These are phyloP conservation scores for Candida koratica DNA, from an alignment of 805 yeast species.

Conservation along the genomic window DNA sequence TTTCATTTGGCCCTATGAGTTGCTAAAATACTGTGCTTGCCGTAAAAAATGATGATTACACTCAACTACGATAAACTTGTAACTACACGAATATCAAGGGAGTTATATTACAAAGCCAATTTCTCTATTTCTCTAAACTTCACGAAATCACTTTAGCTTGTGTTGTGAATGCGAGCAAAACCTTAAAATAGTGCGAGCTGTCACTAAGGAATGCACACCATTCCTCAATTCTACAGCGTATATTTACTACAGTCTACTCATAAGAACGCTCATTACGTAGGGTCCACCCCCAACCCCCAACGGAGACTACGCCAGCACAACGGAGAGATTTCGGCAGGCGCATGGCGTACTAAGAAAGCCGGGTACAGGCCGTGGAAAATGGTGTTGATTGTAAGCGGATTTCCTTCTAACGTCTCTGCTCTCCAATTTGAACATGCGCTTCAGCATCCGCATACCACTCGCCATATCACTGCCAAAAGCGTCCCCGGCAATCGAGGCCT, in stretches of 20 bases:
- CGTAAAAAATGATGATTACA: not conserved
- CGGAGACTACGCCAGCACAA: conserved; percentile 73
- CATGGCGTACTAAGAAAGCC: conserved; percentile 55
- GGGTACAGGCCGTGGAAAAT: conserved; percentile 74
- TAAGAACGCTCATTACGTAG: conserved; percentile 63
- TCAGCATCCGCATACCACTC: conserved; percentile 67
- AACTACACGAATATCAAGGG: too few relatives aligned
- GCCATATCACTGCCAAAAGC: conserved; percentile 52
- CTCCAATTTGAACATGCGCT: conserved; percentile 81
- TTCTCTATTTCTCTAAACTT: too few relatives aligned
- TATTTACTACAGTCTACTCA: conserved; percentile 62
- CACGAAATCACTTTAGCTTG: too few relatives aligned
- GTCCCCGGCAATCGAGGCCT: conserved; percentile 33
- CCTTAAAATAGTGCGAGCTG: too few relatives aligned
- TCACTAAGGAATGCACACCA: conserved; percentile 2
- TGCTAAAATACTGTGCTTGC: not conserved
- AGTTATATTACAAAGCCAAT: too few relatives aligned
- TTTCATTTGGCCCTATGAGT: conserved; percentile 9
- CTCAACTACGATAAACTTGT: too few relatives aligned
- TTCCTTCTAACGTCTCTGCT: conserved; percentile 66
- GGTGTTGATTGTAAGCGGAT: conserved; percentile 61
- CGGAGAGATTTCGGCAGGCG: conserved; percentile 60
- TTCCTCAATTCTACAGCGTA: conserved; percentile 59
- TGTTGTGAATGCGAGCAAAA: too few relatives aligned
- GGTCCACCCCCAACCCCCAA: conserved; percentile 76